Evolutionary conservation across 2,329 filamentous ascomycete genomes (phyloP).

Genomic region (Cyphellophora attinorum): DNA sequence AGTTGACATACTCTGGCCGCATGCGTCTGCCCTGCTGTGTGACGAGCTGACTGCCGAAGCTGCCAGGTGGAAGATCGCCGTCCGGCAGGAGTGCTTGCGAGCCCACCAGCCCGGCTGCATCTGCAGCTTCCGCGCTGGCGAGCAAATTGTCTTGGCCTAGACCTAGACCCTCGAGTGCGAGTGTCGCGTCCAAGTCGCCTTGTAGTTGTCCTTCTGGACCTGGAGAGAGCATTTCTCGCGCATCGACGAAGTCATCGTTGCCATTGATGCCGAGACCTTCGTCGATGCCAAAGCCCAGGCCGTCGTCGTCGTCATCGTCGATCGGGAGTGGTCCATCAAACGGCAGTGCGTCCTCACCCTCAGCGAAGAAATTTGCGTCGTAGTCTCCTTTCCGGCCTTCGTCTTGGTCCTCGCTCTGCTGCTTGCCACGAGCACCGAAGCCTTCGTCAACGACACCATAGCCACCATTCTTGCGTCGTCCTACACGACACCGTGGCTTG

Average conservation of each 20-base stretch:
- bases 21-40: constrained; percentile 49
- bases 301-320: constrained; percentile 35
- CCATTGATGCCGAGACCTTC: constrained; percentile 15
- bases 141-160: background rate
- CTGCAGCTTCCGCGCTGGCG: background rate
- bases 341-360: constrained; percentile 51
- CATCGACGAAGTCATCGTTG: constrained; percentile 34
- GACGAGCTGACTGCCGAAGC: constrained; percentile 53
- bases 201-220: constrained; percentile 17
- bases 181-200: constrained; percentile 7
- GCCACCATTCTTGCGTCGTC: constrained; percentile 48
- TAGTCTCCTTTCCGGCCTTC: constrained; percentile 61
- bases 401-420: constrained; percentile 50
- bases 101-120: constrained; percentile 2
- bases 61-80: constrained; percentile 34
- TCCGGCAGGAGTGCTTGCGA: too few relatives aligned
- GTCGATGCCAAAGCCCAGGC: constrained; percentile 5
- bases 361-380: constrained; percentile 88
- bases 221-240: constrained; percentile 38
- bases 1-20: constrained; percentile 57
- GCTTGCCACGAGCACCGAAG: constrained; percentile 70
- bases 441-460: constrained; percentile 85
- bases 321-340: constrained; percentile 34
- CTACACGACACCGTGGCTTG: constrained; percentile 82
- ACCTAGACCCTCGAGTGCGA: background rate